phyloP scores from a whole-genome alignment of 2,329 filamentous ascomycete genomes.

The Trichophyton rubrum region DNA sequence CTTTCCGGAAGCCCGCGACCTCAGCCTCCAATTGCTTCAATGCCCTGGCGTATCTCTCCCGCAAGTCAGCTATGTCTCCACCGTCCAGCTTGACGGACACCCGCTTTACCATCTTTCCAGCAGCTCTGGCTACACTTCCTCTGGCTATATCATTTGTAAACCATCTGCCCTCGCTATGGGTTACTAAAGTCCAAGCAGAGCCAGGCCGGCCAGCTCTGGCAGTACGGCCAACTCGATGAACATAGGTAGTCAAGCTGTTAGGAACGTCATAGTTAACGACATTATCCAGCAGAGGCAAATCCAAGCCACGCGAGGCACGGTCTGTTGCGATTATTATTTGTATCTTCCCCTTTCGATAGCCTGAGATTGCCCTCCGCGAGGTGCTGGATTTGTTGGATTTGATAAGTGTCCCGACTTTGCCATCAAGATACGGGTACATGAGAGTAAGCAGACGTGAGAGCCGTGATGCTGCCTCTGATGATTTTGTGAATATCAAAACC shows the following conservation, averaged over 20 bases:
- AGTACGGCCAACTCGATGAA: conserved; percentile 85
- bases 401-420: conserved; percentile 56
- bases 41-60: conserved; percentile 23
- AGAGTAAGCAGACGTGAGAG: conserved; percentile 66
- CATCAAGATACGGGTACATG: conserved; percentile 47
- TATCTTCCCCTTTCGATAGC: conserved; percentile 51
- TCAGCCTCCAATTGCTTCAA: conserved; percentile 28
- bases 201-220: conserved; percentile 67
- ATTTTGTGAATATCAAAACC: conserved; percentile 77
- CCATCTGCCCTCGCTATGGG: conserved; percentile 73
- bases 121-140: conserved; percentile 23
- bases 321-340: conserved; percentile 81
- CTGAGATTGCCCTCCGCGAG: conserved; percentile 53
- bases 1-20: conserved; percentile 14
- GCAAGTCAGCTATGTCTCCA: conserved; percentile 16
- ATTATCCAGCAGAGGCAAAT: conserved; percentile 64
- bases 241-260: conserved; percentile 64
- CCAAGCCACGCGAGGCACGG: conserved; percentile 81
- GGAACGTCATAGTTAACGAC: conserved; percentile 94
- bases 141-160: conserved; percentile 75
- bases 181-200: conserved; percentile 75
- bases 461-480: conserved; percentile 76
- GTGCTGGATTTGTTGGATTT: conserved; percentile 63
- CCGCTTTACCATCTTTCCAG: conserved; percentile 19
- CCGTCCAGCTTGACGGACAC: conserved; percentile 22